Base-by-base conservation (phyloP, 768 basidiomycete genomes). In the Suillus fuscotomentosus region DNA sequence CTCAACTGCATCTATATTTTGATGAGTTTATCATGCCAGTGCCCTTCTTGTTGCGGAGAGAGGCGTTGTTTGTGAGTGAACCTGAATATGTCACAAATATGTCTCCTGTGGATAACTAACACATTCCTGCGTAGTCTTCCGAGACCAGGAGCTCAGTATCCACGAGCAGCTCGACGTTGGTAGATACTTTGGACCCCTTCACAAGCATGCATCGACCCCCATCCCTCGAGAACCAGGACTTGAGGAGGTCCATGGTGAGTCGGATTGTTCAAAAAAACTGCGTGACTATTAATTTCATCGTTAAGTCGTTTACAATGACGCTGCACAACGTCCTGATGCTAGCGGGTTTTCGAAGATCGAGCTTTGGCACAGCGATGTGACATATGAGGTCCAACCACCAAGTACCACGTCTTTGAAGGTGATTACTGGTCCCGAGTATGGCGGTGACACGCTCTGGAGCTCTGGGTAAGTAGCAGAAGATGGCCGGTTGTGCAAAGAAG, bases 321-420 rank as follows among this genome's bases (percentile, higher is more conserved):
- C 82, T 27, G 85, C 84, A 13, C 80, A 85, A 20, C 84, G 87
- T 57, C 88, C 87, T 11, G 87, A 91, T 68, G 71, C 84, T 5
- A 76, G 82, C 39, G 83, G 89, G 8, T 94, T 90, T 71, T 84
- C 89, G 14, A 88, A 89, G 72, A 68, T 87, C 14, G 92, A 93
- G 68, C 82, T 94, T 22, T 93, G 89, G 88, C 92, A 94, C 76
- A 86, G 88, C 3, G 94, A 95, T 74, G 91, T 90, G 63, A 65
- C 89, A 6, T 95, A 93, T 77, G 92, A 95, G 75, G 70, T 89
- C 17, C 91, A 92, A 70, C 90, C 90, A n/a, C 92, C 92, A 1
- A 83, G 89, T 69, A 81, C 86, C 39, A 94, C 92, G 14, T 92
- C 91, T 11, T 81, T 95, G 42, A 89, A 91, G 70, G 74, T 94